Evolutionary conservation across 2,329 filamentous ascomycete species (phyloP).

Genomic region (Simplicillium aogashimaense): DNA sequence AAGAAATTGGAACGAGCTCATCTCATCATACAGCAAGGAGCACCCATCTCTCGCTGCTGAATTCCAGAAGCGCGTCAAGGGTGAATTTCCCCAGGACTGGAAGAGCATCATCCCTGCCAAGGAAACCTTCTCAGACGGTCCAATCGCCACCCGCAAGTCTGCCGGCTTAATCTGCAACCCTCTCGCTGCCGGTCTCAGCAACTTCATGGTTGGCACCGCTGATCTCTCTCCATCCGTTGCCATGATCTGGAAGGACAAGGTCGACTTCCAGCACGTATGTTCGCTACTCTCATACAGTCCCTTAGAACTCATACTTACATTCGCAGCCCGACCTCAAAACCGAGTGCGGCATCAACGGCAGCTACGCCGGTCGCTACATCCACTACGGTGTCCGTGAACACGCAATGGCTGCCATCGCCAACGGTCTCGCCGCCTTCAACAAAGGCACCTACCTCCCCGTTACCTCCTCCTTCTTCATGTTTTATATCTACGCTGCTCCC

Average conservation of each 20-base stretch:
- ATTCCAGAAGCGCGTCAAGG: slow-evolving; percentile 35
- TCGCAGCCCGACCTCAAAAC: slow-evolving; percentile 24
- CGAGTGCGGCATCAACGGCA: slow-evolving; percentile 40
- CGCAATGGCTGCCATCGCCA: slow-evolving; percentile 48
- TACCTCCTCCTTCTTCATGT: slow-evolving; percentile 54
- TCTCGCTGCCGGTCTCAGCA: slow-evolving; percentile 33
- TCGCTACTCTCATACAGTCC: not conserved
- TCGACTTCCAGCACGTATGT: slow-evolving; percentile 36
- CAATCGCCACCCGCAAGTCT: slow-evolving; percentile 39
- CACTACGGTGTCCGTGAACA: slow-evolving; percentile 53
- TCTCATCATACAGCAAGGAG: slow-evolving; percentile 29
- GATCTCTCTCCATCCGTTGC: slow-evolving; percentile 43
- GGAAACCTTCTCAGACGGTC: slow-evolving; percentile 30
- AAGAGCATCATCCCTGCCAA: slow-evolving; percentile 34
- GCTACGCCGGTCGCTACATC: slow-evolving; percentile 45
- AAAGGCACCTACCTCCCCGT: slow-evolving; percentile 46
- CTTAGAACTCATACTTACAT: not conserved
- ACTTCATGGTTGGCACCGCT: slow-evolving; percentile 43
- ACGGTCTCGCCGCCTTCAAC: slow-evolving; percentile 48
- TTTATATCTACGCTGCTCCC: slow-evolving; percentile 47
- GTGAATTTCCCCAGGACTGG: slow-evolving; percentile 38
- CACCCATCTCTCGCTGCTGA: slow-evolving; percentile 40
- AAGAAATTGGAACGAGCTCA: slow-evolving; percentile 32
- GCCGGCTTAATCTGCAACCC: slow-evolving; percentile 39
- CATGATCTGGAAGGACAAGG: slow-evolving; percentile 44